These are phyloP conservation scores for Arbutus unedo DNA, from an alignment of 148 eudicot genomes.

Conservation along the genomic window DNA sequence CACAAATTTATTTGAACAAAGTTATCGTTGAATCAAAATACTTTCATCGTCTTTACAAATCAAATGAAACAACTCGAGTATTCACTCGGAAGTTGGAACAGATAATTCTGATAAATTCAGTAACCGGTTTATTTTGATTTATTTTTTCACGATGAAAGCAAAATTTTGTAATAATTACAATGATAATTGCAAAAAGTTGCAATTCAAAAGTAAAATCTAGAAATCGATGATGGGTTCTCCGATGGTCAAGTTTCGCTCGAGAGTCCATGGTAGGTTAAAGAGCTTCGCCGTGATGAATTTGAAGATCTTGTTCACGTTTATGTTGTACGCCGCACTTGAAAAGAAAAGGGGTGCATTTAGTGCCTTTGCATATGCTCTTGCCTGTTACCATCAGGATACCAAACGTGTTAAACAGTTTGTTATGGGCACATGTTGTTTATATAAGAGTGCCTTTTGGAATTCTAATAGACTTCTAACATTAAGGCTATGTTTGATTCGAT, in stretches of 20 bases:
- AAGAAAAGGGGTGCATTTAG: conserved; percentile 57
- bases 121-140: conserved; percentile 17
- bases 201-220: conserved; percentile 10
- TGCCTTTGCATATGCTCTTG: conserved; percentile 62
- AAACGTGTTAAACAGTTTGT: background rate
- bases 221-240: conserved; percentile 71
- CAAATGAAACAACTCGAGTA: conserved; percentile 20
- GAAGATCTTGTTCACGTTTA: conserved; percentile 66
- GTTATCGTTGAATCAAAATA: background rate
- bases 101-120: conserved; percentile 7
- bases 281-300: conserved; percentile 66
- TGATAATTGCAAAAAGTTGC: background rate
- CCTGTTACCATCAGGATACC: conserved; percentile 24
- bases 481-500: too few relatives aligned
- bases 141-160: background rate
- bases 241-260: conserved; percentile 55
- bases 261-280: conserved; percentile 54
- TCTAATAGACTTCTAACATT: background rate
- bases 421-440: background rate
- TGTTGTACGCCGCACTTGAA: conserved; percentile 62
- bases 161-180: background rate
- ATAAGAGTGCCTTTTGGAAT: background rate
- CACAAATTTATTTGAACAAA: too few relatives aligned
- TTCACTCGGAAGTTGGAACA: conserved; percentile 1
- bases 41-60: background rate